Evolutionary conservation across 2,329 filamentous ascomycete species (phyloP).

Genomic region (Parafenestella ontariensis): DNA sequence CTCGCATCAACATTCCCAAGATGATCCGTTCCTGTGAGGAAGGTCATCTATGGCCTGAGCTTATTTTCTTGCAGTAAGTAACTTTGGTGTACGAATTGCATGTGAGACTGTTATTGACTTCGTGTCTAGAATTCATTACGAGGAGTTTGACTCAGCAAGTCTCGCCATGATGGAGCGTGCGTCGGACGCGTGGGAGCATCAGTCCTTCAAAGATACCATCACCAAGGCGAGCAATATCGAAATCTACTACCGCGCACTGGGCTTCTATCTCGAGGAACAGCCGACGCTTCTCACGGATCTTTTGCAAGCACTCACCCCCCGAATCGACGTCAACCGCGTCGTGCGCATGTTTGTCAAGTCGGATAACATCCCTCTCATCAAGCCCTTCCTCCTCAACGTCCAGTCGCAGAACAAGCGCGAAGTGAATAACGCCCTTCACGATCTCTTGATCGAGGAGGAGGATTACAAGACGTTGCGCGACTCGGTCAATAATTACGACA

Average conservation of each 20-base stretch:
- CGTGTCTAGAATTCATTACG: constrained; percentile 98
- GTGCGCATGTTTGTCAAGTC: constrained; percentile 99
- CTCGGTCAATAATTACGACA: constrained; percentile 98
- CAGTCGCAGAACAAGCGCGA: constrained; percentile 97
- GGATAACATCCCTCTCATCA: constrained; percentile 97
- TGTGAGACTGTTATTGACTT: too few relatives aligned
- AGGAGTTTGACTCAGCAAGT: constrained; percentile 97
- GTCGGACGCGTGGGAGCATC: constrained; percentile 98
- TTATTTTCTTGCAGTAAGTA: constrained; percentile 98
- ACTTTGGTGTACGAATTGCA: too few relatives aligned
- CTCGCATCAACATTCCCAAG: constrained; percentile 96
- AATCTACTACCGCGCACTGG: constrained; percentile 97
- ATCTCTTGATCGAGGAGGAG: constrained; percentile 96
- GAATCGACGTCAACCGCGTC: constrained; percentile 98
- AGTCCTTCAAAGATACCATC: constrained; percentile 98
- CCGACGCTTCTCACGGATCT: constrained; percentile 95
- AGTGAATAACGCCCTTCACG: constrained; percentile 98
- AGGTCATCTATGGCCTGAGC: constrained; percentile 94
- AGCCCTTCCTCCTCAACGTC: constrained; percentile 96
- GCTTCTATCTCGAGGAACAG: constrained; percentile 97
- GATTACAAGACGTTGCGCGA: constrained; percentile 98
- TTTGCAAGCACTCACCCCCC: constrained; percentile 86
- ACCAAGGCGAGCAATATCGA: constrained; percentile 98
- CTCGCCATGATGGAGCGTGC: constrained; percentile 98
- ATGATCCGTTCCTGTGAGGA: constrained; percentile 93